These are phyloP conservation scores for Picea sitchensis DNA, from an alignment of 75 land plant genomes.

Conservation along the genomic window DNA sequence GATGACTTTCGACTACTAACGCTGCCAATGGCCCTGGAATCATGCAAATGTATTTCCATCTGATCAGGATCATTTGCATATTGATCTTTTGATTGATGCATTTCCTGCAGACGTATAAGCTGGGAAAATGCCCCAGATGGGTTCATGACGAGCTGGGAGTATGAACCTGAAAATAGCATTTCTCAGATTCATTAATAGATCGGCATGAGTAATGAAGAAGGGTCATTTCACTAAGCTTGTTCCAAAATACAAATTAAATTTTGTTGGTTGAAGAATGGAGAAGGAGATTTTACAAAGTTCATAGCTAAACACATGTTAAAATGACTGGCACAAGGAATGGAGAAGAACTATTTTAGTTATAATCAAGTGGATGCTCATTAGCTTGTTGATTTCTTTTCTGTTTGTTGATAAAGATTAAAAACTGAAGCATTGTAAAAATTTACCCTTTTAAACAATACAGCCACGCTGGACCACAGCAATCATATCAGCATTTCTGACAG, in stretches of 20 bases:
- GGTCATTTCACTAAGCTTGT: background rate
- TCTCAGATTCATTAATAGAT: background rate
- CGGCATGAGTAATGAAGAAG: background rate
- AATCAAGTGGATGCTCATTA: background rate
- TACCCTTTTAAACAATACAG: conserved; percentile 53
- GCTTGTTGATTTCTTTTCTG: background rate
- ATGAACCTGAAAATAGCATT: conserved; percentile 44
- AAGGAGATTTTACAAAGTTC: background rate
- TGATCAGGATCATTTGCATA: conserved; percentile 4
- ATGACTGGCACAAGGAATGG: background rate
- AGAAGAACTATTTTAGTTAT: background rate
- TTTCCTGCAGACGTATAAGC: conserved; percentile 46
- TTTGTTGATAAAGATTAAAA: no score
- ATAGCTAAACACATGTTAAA: background rate
- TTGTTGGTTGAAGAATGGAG: background rate
- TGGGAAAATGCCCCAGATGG: conserved; percentile 68
- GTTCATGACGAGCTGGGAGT: conserved; percentile 50
- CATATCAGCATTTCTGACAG: conserved; percentile 58
- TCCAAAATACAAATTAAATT: background rate
- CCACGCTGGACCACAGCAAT: conserved; percentile 75
- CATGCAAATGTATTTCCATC: conserved; percentile 9
- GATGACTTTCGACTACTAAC: conserved; percentile 13
- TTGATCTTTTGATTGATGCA: conserved; percentile 20
- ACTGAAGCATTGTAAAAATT: background rate
- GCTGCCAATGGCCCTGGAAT: conserved; percentile 13